Evolutionary conservation across 1,284 basidiomycete species (phyloP), one percentile per base, ranked within the genome.

Genomic region (Microbotryum saponariae): DNA sequence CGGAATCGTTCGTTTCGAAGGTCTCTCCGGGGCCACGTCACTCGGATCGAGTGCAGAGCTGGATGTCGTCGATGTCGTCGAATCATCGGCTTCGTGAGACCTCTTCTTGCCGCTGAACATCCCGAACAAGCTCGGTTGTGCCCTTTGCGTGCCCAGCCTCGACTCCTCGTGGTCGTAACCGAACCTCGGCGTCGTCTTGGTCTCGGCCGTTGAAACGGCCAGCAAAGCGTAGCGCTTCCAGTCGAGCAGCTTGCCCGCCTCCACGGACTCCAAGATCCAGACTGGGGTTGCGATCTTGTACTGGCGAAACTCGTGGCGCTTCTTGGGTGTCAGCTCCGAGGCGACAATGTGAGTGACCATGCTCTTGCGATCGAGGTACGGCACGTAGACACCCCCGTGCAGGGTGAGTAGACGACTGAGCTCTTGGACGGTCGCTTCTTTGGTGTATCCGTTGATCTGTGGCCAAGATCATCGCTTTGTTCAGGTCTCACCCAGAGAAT

Each of bases 401-500:
- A 85, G 79, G 3, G 94, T 77, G 46, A 97, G 85, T 59, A 97
- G 78, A 66, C 85, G 79, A 4, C 89, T 82, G 1, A 97, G 77
- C 56, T 90, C 88, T 46, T 21, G n/a, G 9, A n/a, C n/a, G 1
- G 29, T 53, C 37, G 23, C 23, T 31, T 60, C 62, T 20, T 83
- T 79, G 1, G 91, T 96, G 78, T 85, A 89, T 0, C 93, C 93
- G 72, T 96, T 97, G 66, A 93, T 86, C 88, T 91, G 64, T 25
- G 29, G 31, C 10, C 58, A 59, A 9, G 6, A n/a, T 10, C 18
- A 10, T 52, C 18, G 54, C 54, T 23, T 8, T 27, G 9, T 10
- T 14, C 5, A n/a, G 45, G 2, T 27, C 5, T 18, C 27, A 27
- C 27, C 18, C 29, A 55, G 27, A 37, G 10, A 18, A 14, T 42